Base-by-base conservation (phyloP, 2,329 filamentous ascomycete species). In the Verticillium zaregamsianum region DNA sequence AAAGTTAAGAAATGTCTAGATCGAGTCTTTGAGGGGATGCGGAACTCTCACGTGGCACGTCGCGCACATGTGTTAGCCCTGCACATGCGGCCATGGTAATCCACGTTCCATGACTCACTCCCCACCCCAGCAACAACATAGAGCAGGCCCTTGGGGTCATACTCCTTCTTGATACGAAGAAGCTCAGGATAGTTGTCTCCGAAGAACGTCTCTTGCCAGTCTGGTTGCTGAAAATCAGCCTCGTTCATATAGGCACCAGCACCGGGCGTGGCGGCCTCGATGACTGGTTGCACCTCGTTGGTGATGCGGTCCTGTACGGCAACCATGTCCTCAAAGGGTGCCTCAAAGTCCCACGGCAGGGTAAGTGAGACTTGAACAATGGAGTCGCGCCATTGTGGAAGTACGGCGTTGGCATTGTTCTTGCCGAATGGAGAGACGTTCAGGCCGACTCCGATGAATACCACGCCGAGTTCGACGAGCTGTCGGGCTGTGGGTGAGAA, bases 341-440 rank as follows among this genome's bases (percentile, higher is more conserved):
- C 62, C 17, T 55, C 58, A 2, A 55, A n/a, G 12, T 59, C 58
- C 64, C 62, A 65, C 3, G 55, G 58, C 12, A 57, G 31, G 14
- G 62, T 60, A 55, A 68, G 65, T 64, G 77, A 77, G 57, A 66
- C 67, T 60, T 74, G 73, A 69, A 77, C 69, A 35, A 71, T 67
- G 8, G 74, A 73, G 1, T 74, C 72, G n/a, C 81, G 72, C 80
- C 80, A 83, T 20, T 52, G 45, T 11, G 45, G 45, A n/a, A 52
- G 20, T 0, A 79, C 80, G 0, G 79, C 80, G 59, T 77, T 76
- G n/a, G 75, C 69, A 6, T 76, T 72, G 23, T 75, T 78, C 49
- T 70, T 68, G 9, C 45, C 11, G 71, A 60, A 14, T 69, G 59
- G 8, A 68, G 14, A 49, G 8, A 66, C 64, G 57, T 64, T 45